A percentile compares a stretch with the other conserved stretches of the same genome.
Conservation (phyloP, 106 monocot species). For the Acanthochlamys bracteata region DNA sequence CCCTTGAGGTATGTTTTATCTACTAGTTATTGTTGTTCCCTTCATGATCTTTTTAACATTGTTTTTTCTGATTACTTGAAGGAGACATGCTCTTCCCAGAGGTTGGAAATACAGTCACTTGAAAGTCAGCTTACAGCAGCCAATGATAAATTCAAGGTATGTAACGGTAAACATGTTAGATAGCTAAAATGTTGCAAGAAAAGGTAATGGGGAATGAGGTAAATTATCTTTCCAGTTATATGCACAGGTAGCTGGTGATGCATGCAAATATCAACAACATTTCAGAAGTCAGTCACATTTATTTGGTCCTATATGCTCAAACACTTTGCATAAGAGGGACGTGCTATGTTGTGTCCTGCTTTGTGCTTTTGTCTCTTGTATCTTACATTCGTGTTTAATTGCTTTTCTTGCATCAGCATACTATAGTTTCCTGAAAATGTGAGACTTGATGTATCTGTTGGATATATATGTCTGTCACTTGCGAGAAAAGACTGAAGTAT, state of each 20-base stretch:
- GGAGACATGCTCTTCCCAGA: constrained; percentile 54
- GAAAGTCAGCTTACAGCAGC: constrained; percentile 44
- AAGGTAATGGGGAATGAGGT: not conserved
- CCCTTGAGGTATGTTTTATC: constrained; percentile 7
- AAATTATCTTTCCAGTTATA: not conserved
- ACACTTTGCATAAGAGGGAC: too few relatives aligned
- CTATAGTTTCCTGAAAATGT: too few relatives aligned
- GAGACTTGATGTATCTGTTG: too few relatives aligned
- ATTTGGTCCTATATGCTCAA: too few relatives aligned
- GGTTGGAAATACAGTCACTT: constrained; percentile 39
- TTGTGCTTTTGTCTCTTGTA: too few relatives aligned
- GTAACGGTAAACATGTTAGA: not conserved
- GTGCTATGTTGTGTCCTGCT: too few relatives aligned
- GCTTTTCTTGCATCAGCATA: too few relatives aligned
- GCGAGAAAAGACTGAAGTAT: not conserved
- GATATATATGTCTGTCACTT: too few relatives aligned
- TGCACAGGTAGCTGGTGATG: not conserved
- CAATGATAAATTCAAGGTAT: constrained; percentile 68
- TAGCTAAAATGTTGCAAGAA: not conserved
- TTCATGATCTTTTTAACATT: not conserved
- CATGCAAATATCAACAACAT: too few relatives aligned
- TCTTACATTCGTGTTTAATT: too few relatives aligned
- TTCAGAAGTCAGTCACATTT: too few relatives aligned
- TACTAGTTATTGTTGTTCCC: not conserved
- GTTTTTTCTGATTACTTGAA: constrained; percentile 13